Base-by-base conservation (phyloP, 2,329 filamentous ascomycete genomes). In the Botrytis elliptica region DNA sequence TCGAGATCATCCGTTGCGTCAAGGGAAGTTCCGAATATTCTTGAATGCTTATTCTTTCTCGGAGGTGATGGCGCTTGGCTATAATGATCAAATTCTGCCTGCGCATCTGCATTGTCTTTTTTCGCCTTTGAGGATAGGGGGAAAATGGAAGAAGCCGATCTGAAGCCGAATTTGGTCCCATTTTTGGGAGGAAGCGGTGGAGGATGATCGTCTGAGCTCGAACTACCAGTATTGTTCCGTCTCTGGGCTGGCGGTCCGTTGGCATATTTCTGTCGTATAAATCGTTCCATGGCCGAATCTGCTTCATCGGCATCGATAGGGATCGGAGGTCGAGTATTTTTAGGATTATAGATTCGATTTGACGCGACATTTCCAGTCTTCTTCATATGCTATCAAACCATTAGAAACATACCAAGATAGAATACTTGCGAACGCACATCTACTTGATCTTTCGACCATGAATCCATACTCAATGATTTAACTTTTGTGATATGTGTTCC, bases 401-500 rank as follows among this genome's bases (percentile, higher is more conserved):
- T 80, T 73, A 77, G 78, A 73, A 49, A 40, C 55, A 38, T 69
- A 22, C 10, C 25, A 29, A 65, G 52, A 20, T 46, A 49, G 25
- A 33, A 57, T 18, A 22, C 49, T 10, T 40, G 25, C 63, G 71
- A 52, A 74, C 89, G 84, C 86, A 97, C 95, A 84, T 99, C 96
- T 76, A 99, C 95, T 84, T 99, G 96, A 75, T 98, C 96, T 80
- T 92, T 91, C 67, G 93, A 91, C 96, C 96, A 99, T 78, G 92
- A 96, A 84, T 99, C 96, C 95, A 99, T 98, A 83, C 93, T 98
- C 84, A 99, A 84, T 55, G 95, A 98, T 84, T 99, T 99, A 85
- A 99, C 94, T 83, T 99, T 99, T 77, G 95, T 98, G 76, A 99
- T 94, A 83, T 99, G 96, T 59, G 96, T 98, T 75, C 96, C 96